phyloP scores from a whole-genome alignment of 352 stramenopile genomes.

The Elongisporangium prolatum region DNA sequence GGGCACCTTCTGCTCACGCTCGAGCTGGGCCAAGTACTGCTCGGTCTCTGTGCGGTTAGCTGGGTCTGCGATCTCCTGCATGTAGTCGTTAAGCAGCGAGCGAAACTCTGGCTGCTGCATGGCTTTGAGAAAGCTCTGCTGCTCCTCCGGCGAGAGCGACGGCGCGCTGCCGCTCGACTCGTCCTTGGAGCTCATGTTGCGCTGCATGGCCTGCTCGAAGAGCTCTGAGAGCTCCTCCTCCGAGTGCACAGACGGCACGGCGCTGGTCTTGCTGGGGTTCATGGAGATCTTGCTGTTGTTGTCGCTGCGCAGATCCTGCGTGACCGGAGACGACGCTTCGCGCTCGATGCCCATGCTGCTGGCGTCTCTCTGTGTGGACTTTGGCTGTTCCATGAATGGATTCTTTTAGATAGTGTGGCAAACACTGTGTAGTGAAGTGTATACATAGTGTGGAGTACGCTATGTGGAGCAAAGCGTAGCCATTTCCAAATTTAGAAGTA shows the following conservation, averaged over 20 bases:
- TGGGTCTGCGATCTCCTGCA: conserved; percentile 92
- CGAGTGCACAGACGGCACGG: conserved; percentile 5
- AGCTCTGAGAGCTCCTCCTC: conserved; percentile 42
- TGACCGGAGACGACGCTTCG: background rate
- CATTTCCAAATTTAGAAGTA: background rate
- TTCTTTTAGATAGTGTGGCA: background rate
- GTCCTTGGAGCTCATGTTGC: conserved; percentile 2
- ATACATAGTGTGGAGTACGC: background rate
- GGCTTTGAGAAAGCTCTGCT: conserved; percentile 85
- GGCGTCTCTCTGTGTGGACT: background rate
- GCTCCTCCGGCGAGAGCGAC: conserved; percentile 32
- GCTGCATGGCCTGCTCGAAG: conserved; percentile 48
- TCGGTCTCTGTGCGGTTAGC: conserved; percentile 87
- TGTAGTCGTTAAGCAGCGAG: conserved; percentile 92
- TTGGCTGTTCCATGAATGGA: background rate
- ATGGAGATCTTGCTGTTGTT: conserved; percentile 12
- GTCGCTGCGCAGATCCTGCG: background rate
- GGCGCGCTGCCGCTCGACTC: background rate
- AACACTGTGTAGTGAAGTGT: background rate
- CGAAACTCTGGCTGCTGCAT: conserved; percentile 91
- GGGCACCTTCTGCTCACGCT: conserved; percentile 86
- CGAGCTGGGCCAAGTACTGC: conserved; percentile 84
- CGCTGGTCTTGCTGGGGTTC: background rate
- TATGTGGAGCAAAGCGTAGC: background rate
- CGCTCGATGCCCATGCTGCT: conserved; percentile 1